A percentile compares a stretch with the other conserved stretches of the same genome.
These are phyloP conservation scores for Hanseniaspora valbyensis DNA, from an alignment of 805 yeast genomes.

Conservation along the genomic window DNA sequence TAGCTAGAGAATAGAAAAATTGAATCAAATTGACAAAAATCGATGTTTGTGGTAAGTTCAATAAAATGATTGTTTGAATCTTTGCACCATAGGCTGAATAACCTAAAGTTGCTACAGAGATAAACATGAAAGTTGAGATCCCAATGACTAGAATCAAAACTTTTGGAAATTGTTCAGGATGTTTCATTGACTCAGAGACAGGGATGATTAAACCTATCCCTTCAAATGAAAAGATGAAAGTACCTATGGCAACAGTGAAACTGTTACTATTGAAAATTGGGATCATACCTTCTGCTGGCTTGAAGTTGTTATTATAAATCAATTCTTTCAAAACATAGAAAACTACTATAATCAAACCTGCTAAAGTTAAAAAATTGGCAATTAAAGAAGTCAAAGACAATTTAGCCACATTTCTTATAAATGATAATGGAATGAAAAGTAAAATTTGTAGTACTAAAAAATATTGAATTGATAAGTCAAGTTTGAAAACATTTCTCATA, in stretches of 20 bases:
- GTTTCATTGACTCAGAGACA: slow-evolving; percentile 67
- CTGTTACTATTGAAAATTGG: slow-evolving; percentile 41
- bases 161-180: slow-evolving; percentile 61
- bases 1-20: slow-evolving; percentile 61
- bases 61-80: slow-evolving; percentile 55
- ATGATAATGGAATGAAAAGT: slow-evolving; percentile 55
- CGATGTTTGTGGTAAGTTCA: slow-evolving; percentile 63
- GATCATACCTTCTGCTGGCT: slow-evolving; percentile 41
- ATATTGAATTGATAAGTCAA: slow-evolving; percentile 32
- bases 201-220: slow-evolving; percentile 77
- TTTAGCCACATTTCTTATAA: slow-evolving; percentile 66
- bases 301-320: slow-evolving; percentile 29
- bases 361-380: slow-evolving; percentile 58
- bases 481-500: slow-evolving; percentile 36
- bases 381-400: slow-evolving; percentile 59
- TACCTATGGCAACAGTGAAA: slow-evolving; percentile 69
- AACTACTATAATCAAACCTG: slow-evolving; percentile 55
- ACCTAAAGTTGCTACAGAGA: slow-evolving; percentile 55
- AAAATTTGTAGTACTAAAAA: slow-evolving; percentile 47
- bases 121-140: slow-evolving; percentile 53
- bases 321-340: slow-evolving; percentile 37
- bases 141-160: slow-evolving; percentile 51
- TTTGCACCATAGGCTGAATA: slow-evolving; percentile 57
- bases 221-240: slow-evolving; percentile 80
- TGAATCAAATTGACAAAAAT: slow-evolving; percentile 53